Percentiles rank a stretch among this genome's conserved stretches.
Conservation (phyloP, 805 yeast species). For the Wickerhamomyces pijperi region DNA sequence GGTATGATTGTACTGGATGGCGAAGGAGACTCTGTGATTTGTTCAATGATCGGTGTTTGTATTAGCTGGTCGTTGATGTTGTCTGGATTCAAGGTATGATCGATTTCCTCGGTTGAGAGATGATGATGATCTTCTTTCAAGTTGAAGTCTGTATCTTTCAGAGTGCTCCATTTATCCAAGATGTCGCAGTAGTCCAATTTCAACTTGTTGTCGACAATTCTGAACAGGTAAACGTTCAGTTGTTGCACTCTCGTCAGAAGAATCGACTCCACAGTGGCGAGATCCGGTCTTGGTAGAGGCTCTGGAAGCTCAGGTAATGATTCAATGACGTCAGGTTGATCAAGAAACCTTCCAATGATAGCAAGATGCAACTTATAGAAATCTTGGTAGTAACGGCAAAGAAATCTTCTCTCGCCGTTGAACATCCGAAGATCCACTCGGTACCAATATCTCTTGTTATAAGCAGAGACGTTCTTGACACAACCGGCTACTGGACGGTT, state of each 20-base stretch:
- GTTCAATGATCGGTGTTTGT: too few species aligned
- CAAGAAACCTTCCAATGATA: slow-evolving; percentile 16
- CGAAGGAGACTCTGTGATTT: too few species aligned
- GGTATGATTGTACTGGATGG: not conserved
- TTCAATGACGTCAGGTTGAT: slow-evolving; percentile 4
- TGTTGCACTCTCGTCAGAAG: slow-evolving; percentile 28
- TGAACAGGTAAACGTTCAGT: slow-evolving; percentile 29
- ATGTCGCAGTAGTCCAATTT: slow-evolving; percentile 14
- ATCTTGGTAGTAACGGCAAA: slow-evolving; percentile 41
- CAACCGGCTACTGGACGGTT: slow-evolving; percentile 23
- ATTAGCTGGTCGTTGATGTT: too few species aligned
- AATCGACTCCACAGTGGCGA: slow-evolving; percentile 18
- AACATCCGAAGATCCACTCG: slow-evolving; percentile 30
- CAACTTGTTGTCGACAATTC: slow-evolving; percentile 20
- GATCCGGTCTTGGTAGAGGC: slow-evolving; percentile 31
- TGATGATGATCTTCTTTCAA: slow-evolving; percentile 6
- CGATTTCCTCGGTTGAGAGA: slow-evolving; percentile 12
- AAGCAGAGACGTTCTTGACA: slow-evolving; percentile 28
- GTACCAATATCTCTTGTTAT: slow-evolving; percentile 39
- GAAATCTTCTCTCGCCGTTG: slow-evolving; percentile 25
- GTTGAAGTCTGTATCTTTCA: slow-evolving; percentile 22
- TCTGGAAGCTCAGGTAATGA: slow-evolving; percentile 33
- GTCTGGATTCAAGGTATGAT: slow-evolving; percentile 12
- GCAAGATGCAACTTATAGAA: slow-evolving; percentile 34
- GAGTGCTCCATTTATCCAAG: slow-evolving; percentile 19